phyloP scores from a whole-genome alignment of 768 basidiomycete genomes.

The Dentipellis sp. region DNA sequence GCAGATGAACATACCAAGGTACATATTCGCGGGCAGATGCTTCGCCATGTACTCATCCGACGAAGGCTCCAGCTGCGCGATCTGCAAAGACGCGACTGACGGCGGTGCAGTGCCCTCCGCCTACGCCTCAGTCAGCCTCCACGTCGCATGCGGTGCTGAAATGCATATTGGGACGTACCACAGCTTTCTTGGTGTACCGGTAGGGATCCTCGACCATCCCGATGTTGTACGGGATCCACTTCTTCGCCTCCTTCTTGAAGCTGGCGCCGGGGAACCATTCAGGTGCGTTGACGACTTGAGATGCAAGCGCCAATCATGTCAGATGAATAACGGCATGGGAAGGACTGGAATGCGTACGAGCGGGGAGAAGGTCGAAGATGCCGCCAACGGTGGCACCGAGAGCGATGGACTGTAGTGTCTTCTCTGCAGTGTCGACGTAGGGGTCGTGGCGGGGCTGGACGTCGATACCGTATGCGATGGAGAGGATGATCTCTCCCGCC shows the following conservation, averaged over 20 bases:
- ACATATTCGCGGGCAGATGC: not conserved
- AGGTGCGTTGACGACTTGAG: not conserved
- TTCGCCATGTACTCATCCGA: not conserved
- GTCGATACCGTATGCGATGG: conserved; percentile 38
- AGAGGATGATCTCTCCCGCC: conserved; percentile 31
- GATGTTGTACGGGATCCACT: conserved; percentile 18
- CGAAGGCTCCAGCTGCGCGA: not conserved
- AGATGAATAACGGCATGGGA: conserved; percentile 1
- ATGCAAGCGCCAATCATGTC: conserved; percentile 14
- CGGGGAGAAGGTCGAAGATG: conserved; percentile 34
- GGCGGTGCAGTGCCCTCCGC: not conserved
- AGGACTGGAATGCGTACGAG: conserved; percentile 15
- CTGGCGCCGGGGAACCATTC: not conserved
- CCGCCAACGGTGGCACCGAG: conserved; percentile 30
- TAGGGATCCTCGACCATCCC: conserved; percentile 18
- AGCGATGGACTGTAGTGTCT: conserved; percentile 25
- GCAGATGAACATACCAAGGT: not conserved
- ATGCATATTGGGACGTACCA: conserved; percentile 7
- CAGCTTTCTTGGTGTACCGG: conserved; percentile 12
- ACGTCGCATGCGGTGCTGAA: not conserved
- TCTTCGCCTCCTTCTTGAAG: not conserved
- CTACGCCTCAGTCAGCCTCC: not conserved
- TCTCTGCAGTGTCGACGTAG: conserved; percentile 31
- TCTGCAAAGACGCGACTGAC: not conserved
- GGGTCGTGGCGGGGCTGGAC: conserved; percentile 32